Evolutionary conservation across 2,329 filamentous ascomycete species (phyloP), one percentile per base, ranked within the genome.

Genomic region (Pseudogymnoascus sp.): DNA sequence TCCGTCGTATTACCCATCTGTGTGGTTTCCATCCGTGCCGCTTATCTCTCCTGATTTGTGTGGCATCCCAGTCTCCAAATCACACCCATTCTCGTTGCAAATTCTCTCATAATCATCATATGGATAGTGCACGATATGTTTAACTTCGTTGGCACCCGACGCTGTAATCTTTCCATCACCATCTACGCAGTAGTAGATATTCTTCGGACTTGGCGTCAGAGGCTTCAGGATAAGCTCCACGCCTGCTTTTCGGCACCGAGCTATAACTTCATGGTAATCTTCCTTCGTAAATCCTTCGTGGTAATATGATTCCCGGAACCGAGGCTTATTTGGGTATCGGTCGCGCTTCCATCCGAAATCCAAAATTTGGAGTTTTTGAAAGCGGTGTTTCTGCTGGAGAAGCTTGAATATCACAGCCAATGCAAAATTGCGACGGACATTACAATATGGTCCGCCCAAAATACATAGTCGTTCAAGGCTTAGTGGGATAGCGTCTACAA

Each of bases 271-370:
- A 16, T 4, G 42, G 2, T 16, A 28, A 28, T 28, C 42, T n/a
- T 28, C 23, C 5, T 2, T 3, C 2, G 42, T 49, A 11, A 49
- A 49, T 16, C 23, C 42, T 16, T 0, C 1, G 23, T 28, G 42
- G 5, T n/a, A 45, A 23, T 3, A 8, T 2, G 39, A 11, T 5
- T 7, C 8, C 7, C 2, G 1, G 2, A 0, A 0, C 5, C 1
- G 7, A 1, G 3, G 4, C 5, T 0, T 6, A 28, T 14, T 4
- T n/a, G 14, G 12, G 23, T n/a, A 3, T n/a, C 5, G 14, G 42
- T 11, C 9, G 4, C 14, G 14, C 23, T 9, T 16, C 45, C 45
- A 52, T 52, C 45, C 25, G 3, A 52, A 30, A 30, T 52, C n/a
- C 1, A 52, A 5, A 1, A 4, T 1, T 9, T 52, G 16, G 7